Evolutionary conservation across 257 asterid genomes (phyloP).

Genomic region (Prunella vulgaris): DNA sequence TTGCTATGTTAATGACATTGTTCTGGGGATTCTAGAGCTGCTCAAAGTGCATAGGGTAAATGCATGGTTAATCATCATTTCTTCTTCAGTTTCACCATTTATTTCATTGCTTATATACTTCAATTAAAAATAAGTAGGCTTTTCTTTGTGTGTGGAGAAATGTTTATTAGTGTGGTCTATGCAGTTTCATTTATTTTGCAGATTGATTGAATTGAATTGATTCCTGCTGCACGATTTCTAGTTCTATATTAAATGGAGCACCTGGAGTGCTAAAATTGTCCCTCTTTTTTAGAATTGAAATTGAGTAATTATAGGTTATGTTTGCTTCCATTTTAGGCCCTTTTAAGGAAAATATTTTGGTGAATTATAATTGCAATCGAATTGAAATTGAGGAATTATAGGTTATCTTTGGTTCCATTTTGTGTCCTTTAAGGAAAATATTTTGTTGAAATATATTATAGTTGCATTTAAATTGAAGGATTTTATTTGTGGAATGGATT

Average conservation of each 20-base stretch:
- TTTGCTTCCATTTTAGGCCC: not conserved
- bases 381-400: not conserved
- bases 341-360: not conserved
- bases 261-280: not conserved
- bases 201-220: not conserved
- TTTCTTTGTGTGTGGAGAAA: not conserved
- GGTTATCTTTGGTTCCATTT: not conserved
- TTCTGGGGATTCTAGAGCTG: slow-evolving; percentile 73
- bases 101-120: not conserved
- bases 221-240: not conserved
- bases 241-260: not conserved
- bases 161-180: not conserved
- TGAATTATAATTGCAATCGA: not conserved
- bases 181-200: not conserved
- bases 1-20: slow-evolving; percentile 81
- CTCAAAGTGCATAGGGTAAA: slow-evolving; percentile 65
- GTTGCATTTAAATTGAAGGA: not conserved
- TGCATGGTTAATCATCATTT: not conserved
- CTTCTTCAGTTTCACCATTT: not conserved
- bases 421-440: not conserved
- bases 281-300: not conserved
- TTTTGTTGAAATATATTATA: not conserved
- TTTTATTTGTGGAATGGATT: not conserved
- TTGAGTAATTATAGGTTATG: not conserved
- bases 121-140: not conserved